Base-by-base conservation (phyloP, 129 eudicot species). In the Flaveria robusta region DNA sequence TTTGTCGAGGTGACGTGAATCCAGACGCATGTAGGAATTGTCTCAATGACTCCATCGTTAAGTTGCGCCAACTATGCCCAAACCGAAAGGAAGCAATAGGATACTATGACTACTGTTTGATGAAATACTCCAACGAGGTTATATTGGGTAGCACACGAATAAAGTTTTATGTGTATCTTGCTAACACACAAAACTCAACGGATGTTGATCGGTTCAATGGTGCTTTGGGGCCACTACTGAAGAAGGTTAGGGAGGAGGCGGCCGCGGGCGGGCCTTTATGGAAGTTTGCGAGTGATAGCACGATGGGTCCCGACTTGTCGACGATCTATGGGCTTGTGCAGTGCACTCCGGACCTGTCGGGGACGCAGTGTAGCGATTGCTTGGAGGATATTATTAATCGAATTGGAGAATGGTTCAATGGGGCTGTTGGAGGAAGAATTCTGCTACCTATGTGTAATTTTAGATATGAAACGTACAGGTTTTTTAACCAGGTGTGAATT, bases 1-100 rank as follows among this genome's bases (percentile, higher is more conserved):
- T 85, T 19, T 87, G 89, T 70, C 62, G 89, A 39, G 92, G 87
- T 1, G 91, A 87, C 24, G 55, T 76, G 10, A 41, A 55, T 18
- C 73, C n/a, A 0, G 63, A 46, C 14, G 43, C 4, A 1, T 87
- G 91, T 46, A 68, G 19, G 7, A 47, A 54, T 3, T 87, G 88
- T 67, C 43, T 87, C 27, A 41, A 49, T 2, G 51, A 66, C 46
- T 76, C 84, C 3, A 68, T 71, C 1, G 7, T 7, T 0, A 66
- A 18, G 24, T 1, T 81, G 54, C 11, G 60, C 9, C 41, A 50
- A 56, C 7, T 29, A 0, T 87, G 91, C 51, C 85, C 86, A 3
- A 73, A 68, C 46, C 77, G 55, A 24, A 82, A 23, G 81, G 81
- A 84, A 59, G 88, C 88, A 19, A 29, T 79, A 5, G 70, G 52